Evolutionary conservation across 805 yeast genomes (phyloP).

Genomic region (Blastobotrys mokoenaii): DNA sequence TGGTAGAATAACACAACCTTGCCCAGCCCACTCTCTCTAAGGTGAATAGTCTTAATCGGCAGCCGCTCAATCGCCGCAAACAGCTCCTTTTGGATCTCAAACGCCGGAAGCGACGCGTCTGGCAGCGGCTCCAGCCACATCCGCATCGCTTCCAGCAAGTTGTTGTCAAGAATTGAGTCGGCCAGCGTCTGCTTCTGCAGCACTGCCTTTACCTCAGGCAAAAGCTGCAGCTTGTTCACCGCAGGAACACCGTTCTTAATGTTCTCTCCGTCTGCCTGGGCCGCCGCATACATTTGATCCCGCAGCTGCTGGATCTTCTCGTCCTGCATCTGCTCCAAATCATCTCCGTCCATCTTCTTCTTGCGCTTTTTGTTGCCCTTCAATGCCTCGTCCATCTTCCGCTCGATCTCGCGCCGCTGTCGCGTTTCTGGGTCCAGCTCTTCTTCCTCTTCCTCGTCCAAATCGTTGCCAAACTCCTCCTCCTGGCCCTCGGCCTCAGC

Average conservation of each 20-base stretch:
- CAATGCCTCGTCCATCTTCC: constrained; percentile 66
- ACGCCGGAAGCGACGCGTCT: constrained; percentile 96
- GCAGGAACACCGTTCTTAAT: constrained; percentile 60
- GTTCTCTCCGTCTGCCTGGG: constrained; percentile 43
- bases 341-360: constrained; percentile 77
- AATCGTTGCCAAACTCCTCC: constrained; percentile 14
- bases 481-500: constrained; percentile 7
- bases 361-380: constrained; percentile 48
- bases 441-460: constrained; percentile 19
- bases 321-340: constrained; percentile 90
- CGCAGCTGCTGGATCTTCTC: constrained; percentile 75
- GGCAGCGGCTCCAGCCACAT: constrained; percentile 98
- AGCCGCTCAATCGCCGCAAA: constrained; percentile 64
- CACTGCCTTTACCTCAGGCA: constrained; percentile 69
- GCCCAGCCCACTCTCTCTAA: constrained; percentile 91
- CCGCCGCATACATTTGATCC: constrained; percentile 77
- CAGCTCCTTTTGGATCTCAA: constrained; percentile 85
- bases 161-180: constrained; percentile 89
- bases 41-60: constrained; percentile 92
- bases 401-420: constrained; percentile 73
- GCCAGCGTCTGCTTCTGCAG: constrained; percentile 78
- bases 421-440: constrained; percentile 32
- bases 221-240: constrained; percentile 64
- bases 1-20: constrained; percentile 91
- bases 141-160: constrained; percentile 83